phyloP scores from a whole-genome alignment of 805 yeast species.

The Diddensiella transvaalensis region DNA sequence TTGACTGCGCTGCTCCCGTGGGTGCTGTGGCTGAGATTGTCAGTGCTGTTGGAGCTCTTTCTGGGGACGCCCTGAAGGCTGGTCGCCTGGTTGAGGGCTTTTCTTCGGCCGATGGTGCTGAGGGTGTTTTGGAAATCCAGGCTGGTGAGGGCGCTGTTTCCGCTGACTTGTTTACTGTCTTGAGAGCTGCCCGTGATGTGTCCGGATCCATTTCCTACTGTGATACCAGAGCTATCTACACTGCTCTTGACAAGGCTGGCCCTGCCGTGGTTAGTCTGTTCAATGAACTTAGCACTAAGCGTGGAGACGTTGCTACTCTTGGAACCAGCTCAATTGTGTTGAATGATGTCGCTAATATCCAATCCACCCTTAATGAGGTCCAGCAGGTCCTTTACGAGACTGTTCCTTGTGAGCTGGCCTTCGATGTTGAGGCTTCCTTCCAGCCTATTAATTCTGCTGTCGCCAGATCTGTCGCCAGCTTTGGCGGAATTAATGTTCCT shows the following conservation, averaged over 20 bases:
- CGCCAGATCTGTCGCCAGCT: neutral
- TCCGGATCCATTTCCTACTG: neutral
- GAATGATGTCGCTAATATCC: conserved; percentile 13
- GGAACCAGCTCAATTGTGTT: conserved; percentile 21
- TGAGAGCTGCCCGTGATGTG: neutral
- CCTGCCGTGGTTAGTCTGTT: neutral
- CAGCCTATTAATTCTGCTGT: neutral
- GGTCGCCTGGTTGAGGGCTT: neutral
- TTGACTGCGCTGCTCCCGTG: neutral
- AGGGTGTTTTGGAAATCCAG: neutral
- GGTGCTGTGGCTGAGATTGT: neutral
- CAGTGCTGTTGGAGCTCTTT: neutral
- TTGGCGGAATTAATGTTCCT: neutral
- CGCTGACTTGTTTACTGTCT: neutral
- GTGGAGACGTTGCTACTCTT: conserved; percentile 15
- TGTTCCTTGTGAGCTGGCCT: neutral
- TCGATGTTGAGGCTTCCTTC: neutral
- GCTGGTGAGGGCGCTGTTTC: neutral
- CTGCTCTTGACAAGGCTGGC: neutral
- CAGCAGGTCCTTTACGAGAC: neutral
- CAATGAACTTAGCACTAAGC: neutral
- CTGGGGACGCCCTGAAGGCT: neutral
- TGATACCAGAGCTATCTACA: neutral
- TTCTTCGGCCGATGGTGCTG: neutral
- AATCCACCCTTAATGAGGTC: neutral